These are phyloP conservation scores for Colletotrichum phormii DNA, from an alignment of 2,329 filamentous ascomycete species.

Conservation along the genomic window DNA sequence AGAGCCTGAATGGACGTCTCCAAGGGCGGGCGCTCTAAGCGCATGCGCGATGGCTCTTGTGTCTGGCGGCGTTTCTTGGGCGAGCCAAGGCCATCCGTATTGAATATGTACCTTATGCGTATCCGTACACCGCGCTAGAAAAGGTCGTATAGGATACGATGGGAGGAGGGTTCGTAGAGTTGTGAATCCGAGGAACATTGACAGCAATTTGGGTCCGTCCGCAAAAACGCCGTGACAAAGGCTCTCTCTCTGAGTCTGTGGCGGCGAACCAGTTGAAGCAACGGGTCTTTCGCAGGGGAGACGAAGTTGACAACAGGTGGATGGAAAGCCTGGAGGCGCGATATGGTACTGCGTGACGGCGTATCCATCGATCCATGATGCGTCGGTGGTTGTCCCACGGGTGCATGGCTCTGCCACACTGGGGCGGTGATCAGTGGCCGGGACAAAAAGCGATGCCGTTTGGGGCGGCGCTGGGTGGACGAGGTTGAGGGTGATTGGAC, in stretches of 20 bases:
- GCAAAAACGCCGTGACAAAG: background rate
- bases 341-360: background rate
- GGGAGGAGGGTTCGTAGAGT: background rate
- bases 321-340: background rate
- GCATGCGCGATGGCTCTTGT: background rate
- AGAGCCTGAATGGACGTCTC: background rate
- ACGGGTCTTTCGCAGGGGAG: no score
- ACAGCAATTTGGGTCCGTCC: background rate
- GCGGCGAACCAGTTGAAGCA: background rate
- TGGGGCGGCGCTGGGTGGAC: background rate
- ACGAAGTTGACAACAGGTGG: background rate
- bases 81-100: no score
- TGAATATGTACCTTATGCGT: no score
- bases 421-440: constrained; percentile 9
- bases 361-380: background rate
- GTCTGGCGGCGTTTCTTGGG: background rate
- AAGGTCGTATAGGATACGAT: constrained; percentile 1
- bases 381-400: constrained; percentile 1
- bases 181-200: constrained; percentile 4
- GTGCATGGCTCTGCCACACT: constrained; percentile 2
- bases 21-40: background rate
- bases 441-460: constrained; percentile 8
- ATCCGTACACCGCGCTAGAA: background rate
- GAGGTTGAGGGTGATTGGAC: constrained; percentile 6
- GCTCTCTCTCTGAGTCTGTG: constrained; percentile 1